These are phyloP conservation scores for Theileria equi DNA, from an alignment of 169 alveolate species.

Conservation along the genomic window DNA sequence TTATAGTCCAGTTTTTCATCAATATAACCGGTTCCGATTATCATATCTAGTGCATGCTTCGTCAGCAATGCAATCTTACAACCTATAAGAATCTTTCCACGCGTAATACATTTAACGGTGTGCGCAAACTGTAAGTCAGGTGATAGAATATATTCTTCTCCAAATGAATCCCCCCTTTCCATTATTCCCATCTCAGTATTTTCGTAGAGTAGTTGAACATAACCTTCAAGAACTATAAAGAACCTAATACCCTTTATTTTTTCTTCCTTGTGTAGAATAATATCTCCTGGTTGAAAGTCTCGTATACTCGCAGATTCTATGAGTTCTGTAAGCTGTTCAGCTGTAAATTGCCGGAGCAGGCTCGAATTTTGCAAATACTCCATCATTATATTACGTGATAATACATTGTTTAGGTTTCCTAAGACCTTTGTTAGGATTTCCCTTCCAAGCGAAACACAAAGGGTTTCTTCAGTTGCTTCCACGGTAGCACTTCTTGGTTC, in stretches of 20 bases:
- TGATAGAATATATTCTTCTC: conserved; percentile 87
- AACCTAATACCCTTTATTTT: conserved; percentile 75
- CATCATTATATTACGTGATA: conserved; percentile 82
- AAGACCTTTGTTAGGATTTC: conserved; percentile 77
- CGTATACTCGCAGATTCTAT: conserved; percentile 78
- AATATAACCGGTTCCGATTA: conserved; percentile 77
- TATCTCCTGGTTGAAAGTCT: conserved; percentile 67
- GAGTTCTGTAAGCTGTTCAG: conserved; percentile 73
- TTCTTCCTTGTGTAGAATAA: conserved; percentile 69
- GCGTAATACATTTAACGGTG: conserved; percentile 73
- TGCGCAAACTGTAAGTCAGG: conserved; percentile 83
- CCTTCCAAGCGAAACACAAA: conserved; percentile 82
- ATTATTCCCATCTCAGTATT: conserved; percentile 69
- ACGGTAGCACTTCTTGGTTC: conserved; percentile 93
- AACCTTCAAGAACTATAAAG: conserved; percentile 84
- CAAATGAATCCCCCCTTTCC: conserved; percentile 90
- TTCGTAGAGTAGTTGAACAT: conserved; percentile 68
- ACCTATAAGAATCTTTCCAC: conserved; percentile 2
- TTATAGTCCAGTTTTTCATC: conserved; percentile 81
- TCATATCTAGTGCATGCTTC: conserved; percentile 71
- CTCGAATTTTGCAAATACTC: conserved; percentile 80
- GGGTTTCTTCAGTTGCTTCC: conserved; percentile 77
- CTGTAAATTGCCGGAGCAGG: conserved; percentile 79
- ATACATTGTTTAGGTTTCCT: conserved; percentile 84
- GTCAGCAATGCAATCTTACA: conserved; percentile 80